These are phyloP conservation scores for Delonix regia DNA, from an alignment of 306 rosid genomes.

Conservation along the genomic window DNA sequence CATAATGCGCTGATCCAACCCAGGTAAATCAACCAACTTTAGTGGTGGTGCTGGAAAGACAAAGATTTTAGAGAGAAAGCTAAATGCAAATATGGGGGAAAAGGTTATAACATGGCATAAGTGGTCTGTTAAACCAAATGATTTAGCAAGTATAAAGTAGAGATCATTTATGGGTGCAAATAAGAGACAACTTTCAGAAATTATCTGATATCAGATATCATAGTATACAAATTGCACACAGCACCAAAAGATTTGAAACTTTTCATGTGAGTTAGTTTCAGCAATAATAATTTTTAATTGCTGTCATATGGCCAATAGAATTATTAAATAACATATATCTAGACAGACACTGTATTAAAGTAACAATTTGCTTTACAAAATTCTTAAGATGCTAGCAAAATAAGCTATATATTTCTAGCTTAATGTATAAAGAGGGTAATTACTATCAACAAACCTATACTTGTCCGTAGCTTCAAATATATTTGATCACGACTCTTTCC, in stretches of 20 bases:
- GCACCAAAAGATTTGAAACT: not conserved
- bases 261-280: not conserved
- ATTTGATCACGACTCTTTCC: conserved; percentile 86
- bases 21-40: conserved; percentile 94
- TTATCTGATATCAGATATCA: not conserved
- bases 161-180: conserved; percentile 5
- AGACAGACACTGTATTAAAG: not conserved
- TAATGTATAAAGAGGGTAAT: conserved; percentile 17
- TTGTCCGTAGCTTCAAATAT: conserved; percentile 85
- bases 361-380: conserved; percentile 15
- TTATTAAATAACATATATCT: not conserved
- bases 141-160: not conserved
- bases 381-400: not conserved
- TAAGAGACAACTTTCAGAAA: conserved; percentile 12
- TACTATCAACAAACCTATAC: conserved; percentile 72
- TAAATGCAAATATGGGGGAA: not conserved
- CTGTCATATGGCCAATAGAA: not conserved
- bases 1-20: conserved; percentile 88
- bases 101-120: conserved; percentile 15
- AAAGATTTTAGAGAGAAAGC: conserved; percentile 35
- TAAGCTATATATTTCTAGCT: not conserved
- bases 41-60: conserved; percentile 85
- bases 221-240: not conserved
- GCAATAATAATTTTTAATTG: not conserved
- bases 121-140: conserved; percentile 21